Evolutionary conservation across 495 filamentous ascomycete genomes (phyloP).

Genomic region (Thermochaetoides thermophila): DNA sequence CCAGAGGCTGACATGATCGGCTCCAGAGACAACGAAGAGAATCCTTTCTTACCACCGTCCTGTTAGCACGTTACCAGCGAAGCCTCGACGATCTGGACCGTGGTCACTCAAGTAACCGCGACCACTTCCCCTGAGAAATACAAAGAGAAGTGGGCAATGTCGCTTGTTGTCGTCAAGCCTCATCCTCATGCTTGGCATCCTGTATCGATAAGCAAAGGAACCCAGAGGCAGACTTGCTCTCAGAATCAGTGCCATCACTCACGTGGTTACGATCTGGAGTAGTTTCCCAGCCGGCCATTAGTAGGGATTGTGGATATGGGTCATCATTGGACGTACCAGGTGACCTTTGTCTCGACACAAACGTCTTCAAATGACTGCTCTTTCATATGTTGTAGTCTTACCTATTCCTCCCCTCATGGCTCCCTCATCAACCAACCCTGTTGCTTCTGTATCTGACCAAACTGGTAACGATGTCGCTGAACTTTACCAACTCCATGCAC

Average conservation of each 20-base stretch:
- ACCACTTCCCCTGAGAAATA: constrained; percentile 4
- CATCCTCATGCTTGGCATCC: background rate
- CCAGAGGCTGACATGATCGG: constrained; percentile 2
- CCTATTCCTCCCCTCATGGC: too few species aligned
- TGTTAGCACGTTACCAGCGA: constrained; percentile 2
- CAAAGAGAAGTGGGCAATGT: constrained; percentile 6
- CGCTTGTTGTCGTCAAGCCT: background rate
- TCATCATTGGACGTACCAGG: too few species aligned
- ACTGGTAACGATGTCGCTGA: too few species aligned
- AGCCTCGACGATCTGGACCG: constrained; percentile 5
- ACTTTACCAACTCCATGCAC: too few species aligned
- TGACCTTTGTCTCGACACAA: too few species aligned
- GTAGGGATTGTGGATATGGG: background rate
- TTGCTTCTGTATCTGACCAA: too few species aligned
- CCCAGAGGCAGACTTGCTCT: constrained; percentile 1
- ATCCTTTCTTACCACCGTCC: background rate
- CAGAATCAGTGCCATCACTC: background rate
- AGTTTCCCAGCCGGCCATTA: constrained; percentile 8
- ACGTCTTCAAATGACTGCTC: too few species aligned
- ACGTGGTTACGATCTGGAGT: constrained; percentile 4
- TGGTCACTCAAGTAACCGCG: background rate
- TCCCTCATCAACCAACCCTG: too few species aligned
- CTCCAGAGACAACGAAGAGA: constrained; percentile 9
- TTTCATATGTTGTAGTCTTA: too few species aligned
- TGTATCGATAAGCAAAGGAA: background rate